Conservation (phyloP, 1,284 basidiomycete genomes). For the Apiotrichum sp. region DNA sequence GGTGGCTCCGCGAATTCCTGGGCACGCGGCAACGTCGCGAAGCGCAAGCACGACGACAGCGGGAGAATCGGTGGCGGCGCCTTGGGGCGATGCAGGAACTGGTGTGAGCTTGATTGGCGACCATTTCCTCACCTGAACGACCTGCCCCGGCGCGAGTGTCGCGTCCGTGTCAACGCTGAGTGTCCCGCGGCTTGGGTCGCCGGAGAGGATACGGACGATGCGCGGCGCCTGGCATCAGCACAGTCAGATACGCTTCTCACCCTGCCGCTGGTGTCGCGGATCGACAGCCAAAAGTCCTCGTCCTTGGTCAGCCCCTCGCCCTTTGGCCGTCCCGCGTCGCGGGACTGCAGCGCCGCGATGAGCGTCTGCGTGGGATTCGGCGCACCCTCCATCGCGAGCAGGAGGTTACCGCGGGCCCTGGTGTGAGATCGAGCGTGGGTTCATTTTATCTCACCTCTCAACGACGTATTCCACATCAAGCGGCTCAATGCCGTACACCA, state of each 20-base stretch:
- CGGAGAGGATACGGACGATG: constrained; percentile 57
- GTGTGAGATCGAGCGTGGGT: background rate
- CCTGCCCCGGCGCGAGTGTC: constrained; percentile 56
- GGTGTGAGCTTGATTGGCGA: background rate
- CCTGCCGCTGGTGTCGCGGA: constrained; percentile 20
- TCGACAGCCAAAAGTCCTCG: constrained; percentile 59
- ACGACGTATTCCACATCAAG: constrained; percentile 56
- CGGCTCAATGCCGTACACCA: constrained; percentile 55
- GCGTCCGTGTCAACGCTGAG: constrained; percentile 62
- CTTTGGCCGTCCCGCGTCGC: constrained; percentile 16
- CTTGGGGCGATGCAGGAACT: constrained; percentile 12
- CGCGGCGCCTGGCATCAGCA: background rate
- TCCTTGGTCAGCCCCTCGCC: constrained; percentile 53
- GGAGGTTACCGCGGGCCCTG: constrained; percentile 63
- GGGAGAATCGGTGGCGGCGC: background rate
- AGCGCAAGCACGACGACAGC: background rate
- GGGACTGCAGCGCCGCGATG: constrained; percentile 55
- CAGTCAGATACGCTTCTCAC: background rate
- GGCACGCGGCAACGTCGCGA: constrained; percentile 5
- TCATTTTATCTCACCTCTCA: constrained; percentile 50
- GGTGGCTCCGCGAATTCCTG: background rate
- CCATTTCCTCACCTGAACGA: constrained; percentile 54
- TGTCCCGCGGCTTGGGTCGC: constrained; percentile 70
- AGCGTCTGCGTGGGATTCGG: constrained; percentile 66
- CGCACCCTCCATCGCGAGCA: constrained; percentile 54